Conservation (phyloP, 2,329 filamentous ascomycete species). For the Ilyonectria robusta region DNA sequence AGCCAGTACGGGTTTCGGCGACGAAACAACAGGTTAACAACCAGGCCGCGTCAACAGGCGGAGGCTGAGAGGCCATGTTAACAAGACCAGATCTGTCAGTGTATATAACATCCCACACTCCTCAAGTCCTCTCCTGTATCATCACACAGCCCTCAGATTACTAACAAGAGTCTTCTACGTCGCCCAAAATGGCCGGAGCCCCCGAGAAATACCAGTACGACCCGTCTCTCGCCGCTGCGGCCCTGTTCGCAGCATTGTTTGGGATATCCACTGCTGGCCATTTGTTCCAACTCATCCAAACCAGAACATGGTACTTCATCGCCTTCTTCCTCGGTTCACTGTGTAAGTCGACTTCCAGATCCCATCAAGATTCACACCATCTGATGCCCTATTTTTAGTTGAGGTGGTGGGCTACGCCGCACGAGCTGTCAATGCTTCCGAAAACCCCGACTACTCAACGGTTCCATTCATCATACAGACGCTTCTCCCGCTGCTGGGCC, state of each 20-base stretch:
- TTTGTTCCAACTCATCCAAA: not conserved
- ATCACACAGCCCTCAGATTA: too few relatives aligned
- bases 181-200: not conserved
- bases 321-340: not conserved
- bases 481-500: not conserved
- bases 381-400: not conserved
- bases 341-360: not conserved
- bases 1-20: too few relatives aligned
- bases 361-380: not conserved
- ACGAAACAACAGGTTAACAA: too few relatives aligned
- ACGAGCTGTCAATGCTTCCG: not conserved
- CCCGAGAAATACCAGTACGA: not conserved
- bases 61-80: too few relatives aligned
- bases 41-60: too few relatives aligned
- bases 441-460: not conserved
- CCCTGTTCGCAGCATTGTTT: not conserved
- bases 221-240: not conserved
- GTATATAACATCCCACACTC: too few relatives aligned
- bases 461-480: not conserved
- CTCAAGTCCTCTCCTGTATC: too few relatives aligned
- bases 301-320: not conserved
- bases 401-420: not conserved
- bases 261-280: not conserved
- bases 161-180: too few relatives aligned
- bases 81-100: too few relatives aligned